Evolutionary conservation across 768 basidiomycete genomes (phyloP).

Genomic region (Paxillus involutus): DNA sequence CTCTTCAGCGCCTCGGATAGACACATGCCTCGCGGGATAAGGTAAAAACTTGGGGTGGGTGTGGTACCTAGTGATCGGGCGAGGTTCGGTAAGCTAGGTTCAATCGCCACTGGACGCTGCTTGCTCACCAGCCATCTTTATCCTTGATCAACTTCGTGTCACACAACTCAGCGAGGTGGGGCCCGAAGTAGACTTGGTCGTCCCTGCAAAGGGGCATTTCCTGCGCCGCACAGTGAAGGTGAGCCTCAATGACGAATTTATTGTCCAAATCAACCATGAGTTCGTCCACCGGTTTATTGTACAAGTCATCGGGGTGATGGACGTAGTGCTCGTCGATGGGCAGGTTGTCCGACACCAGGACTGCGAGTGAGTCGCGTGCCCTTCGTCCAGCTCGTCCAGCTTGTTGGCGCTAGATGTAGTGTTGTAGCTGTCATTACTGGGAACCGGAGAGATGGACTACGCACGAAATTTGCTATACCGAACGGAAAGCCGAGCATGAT

Average conservation of each 20-base stretch:
- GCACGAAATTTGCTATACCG: constrained; percentile 77
- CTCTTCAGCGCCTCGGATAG: constrained; percentile 76
- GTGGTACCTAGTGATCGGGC: constrained; percentile 60
- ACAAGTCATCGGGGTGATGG: constrained; percentile 67
- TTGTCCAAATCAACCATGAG: constrained; percentile 73
- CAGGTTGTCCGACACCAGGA: constrained; percentile 66
- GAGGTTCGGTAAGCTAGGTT: background rate
- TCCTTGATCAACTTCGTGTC: constrained; percentile 60
- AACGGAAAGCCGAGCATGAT: constrained; percentile 87
- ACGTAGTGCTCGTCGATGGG: constrained; percentile 79
- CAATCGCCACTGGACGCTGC: background rate
- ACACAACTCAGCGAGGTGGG: constrained; percentile 57
- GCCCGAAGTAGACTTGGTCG: constrained; percentile 75
- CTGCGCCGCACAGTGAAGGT: constrained; percentile 83
- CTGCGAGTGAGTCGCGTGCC: constrained; percentile 72
- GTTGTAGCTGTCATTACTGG: background rate
- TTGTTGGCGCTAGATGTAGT: constrained; percentile 70
- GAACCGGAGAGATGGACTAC: constrained; percentile 18
- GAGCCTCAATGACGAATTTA: constrained; percentile 75
- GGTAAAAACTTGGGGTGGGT: constrained; percentile 78
- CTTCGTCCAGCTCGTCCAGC: constrained; percentile 84
- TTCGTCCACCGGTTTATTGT: constrained; percentile 58
- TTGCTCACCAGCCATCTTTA: constrained; percentile 75
- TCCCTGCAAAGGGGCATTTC: constrained; percentile 77
- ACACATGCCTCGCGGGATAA: constrained; percentile 68